Evolutionary conservation across 805 yeast genomes (phyloP), one percentile per base, ranked within the genome.

Genomic region (Myxozyma neotropica): DNA sequence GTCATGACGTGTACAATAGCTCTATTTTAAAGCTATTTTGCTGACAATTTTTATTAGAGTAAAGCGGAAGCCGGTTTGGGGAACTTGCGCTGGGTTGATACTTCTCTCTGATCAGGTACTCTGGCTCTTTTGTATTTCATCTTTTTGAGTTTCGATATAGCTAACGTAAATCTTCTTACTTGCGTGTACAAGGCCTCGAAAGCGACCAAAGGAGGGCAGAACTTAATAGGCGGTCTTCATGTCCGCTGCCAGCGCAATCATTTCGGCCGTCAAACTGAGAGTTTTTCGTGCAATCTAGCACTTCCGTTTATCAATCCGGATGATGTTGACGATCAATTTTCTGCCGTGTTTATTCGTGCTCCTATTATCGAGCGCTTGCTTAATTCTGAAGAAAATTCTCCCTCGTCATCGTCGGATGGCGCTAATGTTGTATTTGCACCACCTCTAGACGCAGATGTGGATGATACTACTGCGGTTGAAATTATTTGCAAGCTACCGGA

Each of bases 21-120:
- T n/a, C n/a, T n/a, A n/a, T n/a, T n/a, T n/a, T n/a, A n/a, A n/a
- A n/a, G n/a, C n/a, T n/a, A n/a, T n/a, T n/a, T n/a, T 24, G 15
- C 47, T 49, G 19, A 42, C 23, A 10, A 21, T 12, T 17, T 44
- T 1, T 35, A 10, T 27, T n/a, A 55, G 65, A 24, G 51, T 63
- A 35, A 39, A 33, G 66, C 79, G 74, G 21, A 81, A 80, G 61
- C 84, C 88, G 1, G 80, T 83, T 12, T 88, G 95, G 95, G 95
- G 95, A 0, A 88, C 95, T 0, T 88, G 95, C 72, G 95, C 95
- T 2, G 95, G 95, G 1, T 74, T 88, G 66, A 88, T 88, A 53
- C 78, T 87, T 64, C 74, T 88, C 24, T 80, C 91, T 6, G 76
- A 79, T 56, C 60, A 62, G 76, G 78, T 48, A 55, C 33, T 46